Evolutionary conservation across 495 filamentous ascomycete species (phyloP).

Genomic region (Xylaria nigripes): DNA sequence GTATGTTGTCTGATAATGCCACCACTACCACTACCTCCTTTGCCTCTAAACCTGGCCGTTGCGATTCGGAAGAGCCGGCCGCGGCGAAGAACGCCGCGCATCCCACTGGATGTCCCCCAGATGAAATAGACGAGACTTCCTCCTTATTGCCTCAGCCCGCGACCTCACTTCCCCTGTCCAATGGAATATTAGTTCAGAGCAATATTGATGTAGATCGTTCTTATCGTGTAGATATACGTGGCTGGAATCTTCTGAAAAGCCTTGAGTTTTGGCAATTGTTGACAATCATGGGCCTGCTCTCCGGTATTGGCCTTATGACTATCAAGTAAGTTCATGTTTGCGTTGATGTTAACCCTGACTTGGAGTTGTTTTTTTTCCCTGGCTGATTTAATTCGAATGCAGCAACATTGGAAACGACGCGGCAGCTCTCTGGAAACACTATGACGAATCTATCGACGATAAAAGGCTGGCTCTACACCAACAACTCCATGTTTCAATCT

Average conservation of each 20-base stretch:
- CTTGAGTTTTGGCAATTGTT: slow-evolving; percentile 89
- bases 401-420: slow-evolving; percentile 96
- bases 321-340: slow-evolving; percentile 66
- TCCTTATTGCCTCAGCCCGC: slow-evolving; percentile 60
- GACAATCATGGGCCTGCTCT: slow-evolving; percentile 73
- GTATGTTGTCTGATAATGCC: slow-evolving; percentile 47
- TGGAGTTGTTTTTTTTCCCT: not conserved
- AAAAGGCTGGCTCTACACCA: slow-evolving; percentile 76
- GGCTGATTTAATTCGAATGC: slow-evolving; percentile 29
- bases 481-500: slow-evolving; percentile 85
- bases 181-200: slow-evolving; percentile 41
- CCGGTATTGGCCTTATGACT: slow-evolving; percentile 94
- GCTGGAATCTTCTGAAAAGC: slow-evolving; percentile 63
- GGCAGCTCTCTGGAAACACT: slow-evolving; percentile 68
- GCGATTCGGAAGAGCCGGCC: slow-evolving; percentile 14
- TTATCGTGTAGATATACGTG: slow-evolving; percentile 82
- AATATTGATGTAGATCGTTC: slow-evolving; percentile 50
- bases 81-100: slow-evolving; percentile 31
- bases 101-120: slow-evolving; percentile 19
- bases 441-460: slow-evolving; percentile 62
- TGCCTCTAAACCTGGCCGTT: slow-evolving; percentile 12
- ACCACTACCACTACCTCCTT: slow-evolving; percentile 19
- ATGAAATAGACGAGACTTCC: slow-evolving; percentile 63
- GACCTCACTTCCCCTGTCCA: slow-evolving; percentile 36
- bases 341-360: not conserved